Conservation (phyloP, 257 asterid species). For the Solanum bukasovii region DNA sequence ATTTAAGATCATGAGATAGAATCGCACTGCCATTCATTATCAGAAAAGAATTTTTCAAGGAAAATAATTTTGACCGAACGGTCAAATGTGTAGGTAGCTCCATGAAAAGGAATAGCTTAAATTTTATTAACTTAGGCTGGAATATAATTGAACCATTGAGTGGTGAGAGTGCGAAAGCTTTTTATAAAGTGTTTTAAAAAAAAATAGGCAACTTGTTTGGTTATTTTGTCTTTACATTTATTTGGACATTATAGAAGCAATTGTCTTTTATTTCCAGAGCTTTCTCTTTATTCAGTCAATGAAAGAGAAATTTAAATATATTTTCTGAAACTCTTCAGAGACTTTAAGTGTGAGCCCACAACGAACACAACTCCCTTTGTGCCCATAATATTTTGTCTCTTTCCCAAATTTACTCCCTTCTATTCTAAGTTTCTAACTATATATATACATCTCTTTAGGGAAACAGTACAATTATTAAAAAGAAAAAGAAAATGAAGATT, state of each 20-base stretch:
- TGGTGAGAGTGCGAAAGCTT: conserved; percentile 14
- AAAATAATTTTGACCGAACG: neutral
- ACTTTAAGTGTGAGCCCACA: conserved; percentile 30
- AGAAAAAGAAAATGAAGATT: conserved; percentile 39
- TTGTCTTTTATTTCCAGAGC: conserved; percentile 22
- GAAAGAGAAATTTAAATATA: neutral
- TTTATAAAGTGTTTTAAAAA: neutral
- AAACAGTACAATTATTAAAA: neutral
- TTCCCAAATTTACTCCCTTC: neutral
- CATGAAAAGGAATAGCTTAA: neutral
- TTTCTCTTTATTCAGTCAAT: conserved; percentile 21
- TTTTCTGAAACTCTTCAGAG: conserved; percentile 13
- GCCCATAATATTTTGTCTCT: neutral
- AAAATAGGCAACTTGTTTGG: conserved; percentile 13
- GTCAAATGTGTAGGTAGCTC: neutral
- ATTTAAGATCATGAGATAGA: too few species aligned
- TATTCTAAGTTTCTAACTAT: neutral
- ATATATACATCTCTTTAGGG: conserved; percentile 14
- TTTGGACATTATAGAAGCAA: neutral
- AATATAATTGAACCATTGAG: neutral
- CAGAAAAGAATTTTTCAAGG: too few species aligned
- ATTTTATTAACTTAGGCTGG: neutral
- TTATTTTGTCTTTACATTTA: conserved; percentile 3
- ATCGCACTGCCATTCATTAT: neutral
- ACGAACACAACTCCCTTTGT: neutral